Evolutionary conservation across 108 stramenopile genomes (phyloP).

Genomic region (Skeletonema costatum): DNA sequence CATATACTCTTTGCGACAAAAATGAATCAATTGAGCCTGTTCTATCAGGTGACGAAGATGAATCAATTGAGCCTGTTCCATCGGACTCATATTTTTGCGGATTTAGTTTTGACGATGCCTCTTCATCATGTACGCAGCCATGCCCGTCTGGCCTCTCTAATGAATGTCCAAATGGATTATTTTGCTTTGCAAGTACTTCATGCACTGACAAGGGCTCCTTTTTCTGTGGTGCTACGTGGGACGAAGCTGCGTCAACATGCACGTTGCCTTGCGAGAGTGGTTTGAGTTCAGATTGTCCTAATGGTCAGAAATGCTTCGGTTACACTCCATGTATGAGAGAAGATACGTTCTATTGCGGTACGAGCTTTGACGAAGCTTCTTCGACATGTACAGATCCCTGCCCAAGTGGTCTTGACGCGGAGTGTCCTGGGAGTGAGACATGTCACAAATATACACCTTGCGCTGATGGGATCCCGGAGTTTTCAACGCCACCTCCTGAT

Average conservation of each 20-base stretch:
- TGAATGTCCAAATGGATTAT: constrained; percentile 28
- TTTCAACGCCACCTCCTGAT: not conserved
- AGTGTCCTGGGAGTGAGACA: constrained; percentile 24
- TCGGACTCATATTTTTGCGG: constrained; percentile 14
- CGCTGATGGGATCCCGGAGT: constrained; percentile 17
- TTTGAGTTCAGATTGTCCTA: constrained; percentile 60
- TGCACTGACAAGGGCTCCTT: constrained; percentile 33
- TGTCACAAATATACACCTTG: constrained; percentile 49
- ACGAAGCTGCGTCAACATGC: constrained; percentile 74
- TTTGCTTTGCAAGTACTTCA: constrained; percentile 41
- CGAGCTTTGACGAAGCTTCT: constrained; percentile 40
- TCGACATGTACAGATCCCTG: constrained; percentile 31
- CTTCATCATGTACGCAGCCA: constrained; percentile 6
- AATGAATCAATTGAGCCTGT: constrained; percentile 2
- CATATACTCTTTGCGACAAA: constrained; percentile 66
- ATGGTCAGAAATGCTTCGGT: constrained; percentile 75
- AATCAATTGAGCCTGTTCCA: not conserved
- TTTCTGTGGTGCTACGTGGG: constrained; percentile 84
- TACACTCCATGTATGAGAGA: constrained; percentile 67
- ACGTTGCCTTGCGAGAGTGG: constrained; percentile 68
- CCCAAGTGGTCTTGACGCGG: constrained; percentile 31
- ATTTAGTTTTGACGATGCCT: constrained; percentile 17
- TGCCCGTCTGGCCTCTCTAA: constrained; percentile 26
- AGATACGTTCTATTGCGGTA: constrained; percentile 47
- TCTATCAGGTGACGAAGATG: not conserved